phyloP scores from a whole-genome alignment of 371 early-diverging fungal genomes.

The Dichotomocladium elegans region DNA sequence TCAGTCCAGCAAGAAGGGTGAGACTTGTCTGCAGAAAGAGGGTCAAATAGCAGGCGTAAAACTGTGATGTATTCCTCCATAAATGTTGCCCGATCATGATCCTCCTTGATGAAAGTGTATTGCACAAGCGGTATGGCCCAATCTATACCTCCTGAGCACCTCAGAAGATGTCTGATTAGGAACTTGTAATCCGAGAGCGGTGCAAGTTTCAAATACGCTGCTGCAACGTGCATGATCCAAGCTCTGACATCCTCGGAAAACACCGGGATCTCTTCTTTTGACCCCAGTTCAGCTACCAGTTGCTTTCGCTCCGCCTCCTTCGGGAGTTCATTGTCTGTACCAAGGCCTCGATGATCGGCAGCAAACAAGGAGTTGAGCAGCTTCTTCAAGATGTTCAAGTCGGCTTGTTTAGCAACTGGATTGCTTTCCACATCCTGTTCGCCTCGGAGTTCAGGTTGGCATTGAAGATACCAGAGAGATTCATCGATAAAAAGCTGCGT shows the following conservation, averaged over 20 bases:
- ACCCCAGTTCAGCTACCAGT: neutral
- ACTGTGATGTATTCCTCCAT: slow-evolving; percentile 23
- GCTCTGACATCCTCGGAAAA: slow-evolving; percentile 33
- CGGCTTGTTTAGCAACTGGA: neutral
- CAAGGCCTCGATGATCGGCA: slow-evolving; percentile 4
- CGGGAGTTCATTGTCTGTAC: neutral
- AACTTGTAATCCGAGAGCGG: slow-evolving; percentile 22
- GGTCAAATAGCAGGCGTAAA: slow-evolving; percentile 24
- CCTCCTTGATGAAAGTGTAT: slow-evolving; percentile 16
- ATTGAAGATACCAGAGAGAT: slow-evolving; percentile 19
- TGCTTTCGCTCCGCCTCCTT: neutral
- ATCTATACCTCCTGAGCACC: slow-evolving; percentile 3
- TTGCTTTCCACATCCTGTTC: slow-evolving; percentile 9
- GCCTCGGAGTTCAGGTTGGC: neutral
- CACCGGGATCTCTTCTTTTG: slow-evolving; percentile 3
- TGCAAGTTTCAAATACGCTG: slow-evolving; percentile 24
- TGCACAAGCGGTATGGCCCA: slow-evolving; percentile 64
- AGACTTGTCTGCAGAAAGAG: slow-evolving; percentile 19
- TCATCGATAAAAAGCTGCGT: slow-evolving; percentile 52
- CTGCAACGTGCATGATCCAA: slow-evolving; percentile 51
- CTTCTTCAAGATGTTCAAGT: slow-evolving; percentile 1
- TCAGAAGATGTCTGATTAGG: slow-evolving; percentile 47
- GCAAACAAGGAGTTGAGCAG: slow-evolving; percentile 21
- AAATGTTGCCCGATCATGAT: neutral
- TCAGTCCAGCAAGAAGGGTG: slow-evolving; percentile 47